Conservation (phyloP, 2,329 filamentous ascomycete species). For the Eutypella sp. region DNA sequence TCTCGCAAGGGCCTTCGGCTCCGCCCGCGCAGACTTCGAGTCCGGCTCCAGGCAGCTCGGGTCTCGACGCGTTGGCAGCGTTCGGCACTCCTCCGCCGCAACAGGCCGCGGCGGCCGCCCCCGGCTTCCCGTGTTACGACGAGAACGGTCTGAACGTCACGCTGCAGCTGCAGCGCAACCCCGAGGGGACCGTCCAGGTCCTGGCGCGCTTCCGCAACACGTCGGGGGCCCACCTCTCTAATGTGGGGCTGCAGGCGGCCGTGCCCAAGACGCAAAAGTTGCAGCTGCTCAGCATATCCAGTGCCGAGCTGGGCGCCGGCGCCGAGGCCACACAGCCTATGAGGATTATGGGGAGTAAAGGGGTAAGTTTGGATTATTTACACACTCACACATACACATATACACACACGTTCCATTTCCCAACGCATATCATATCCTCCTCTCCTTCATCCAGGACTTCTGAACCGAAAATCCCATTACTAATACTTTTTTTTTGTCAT, state of each 20-base stretch:
- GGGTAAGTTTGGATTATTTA: constrained; percentile 62
- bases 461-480: no score
- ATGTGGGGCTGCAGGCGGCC: constrained; percentile 84
- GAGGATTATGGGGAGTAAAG: constrained; percentile 78
- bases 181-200: constrained; percentile 75
- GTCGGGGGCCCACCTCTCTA: constrained; percentile 59
- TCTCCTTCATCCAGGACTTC: no score
- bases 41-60: constrained; percentile 41
- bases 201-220: constrained; percentile 79
- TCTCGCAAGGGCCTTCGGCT: constrained; percentile 47
- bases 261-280: constrained; percentile 96
- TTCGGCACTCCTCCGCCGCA: constrained; percentile 46
- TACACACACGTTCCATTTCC: neutral
- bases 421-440: neutral
- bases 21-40: constrained; percentile 30
- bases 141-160: constrained; percentile 79
- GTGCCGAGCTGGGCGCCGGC: constrained; percentile 67
- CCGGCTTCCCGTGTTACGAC: constrained; percentile 70
- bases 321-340: constrained; percentile 86
- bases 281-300: constrained; percentile 86
- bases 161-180: constrained; percentile 78
- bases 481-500: constrained; percentile 1
- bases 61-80: constrained; percentile 46
- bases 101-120: constrained; percentile 35
- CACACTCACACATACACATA: neutral